These are phyloP conservation scores for Telopea speciosissima DNA, from an alignment of 177 flowering plant species.

Conservation along the genomic window DNA sequence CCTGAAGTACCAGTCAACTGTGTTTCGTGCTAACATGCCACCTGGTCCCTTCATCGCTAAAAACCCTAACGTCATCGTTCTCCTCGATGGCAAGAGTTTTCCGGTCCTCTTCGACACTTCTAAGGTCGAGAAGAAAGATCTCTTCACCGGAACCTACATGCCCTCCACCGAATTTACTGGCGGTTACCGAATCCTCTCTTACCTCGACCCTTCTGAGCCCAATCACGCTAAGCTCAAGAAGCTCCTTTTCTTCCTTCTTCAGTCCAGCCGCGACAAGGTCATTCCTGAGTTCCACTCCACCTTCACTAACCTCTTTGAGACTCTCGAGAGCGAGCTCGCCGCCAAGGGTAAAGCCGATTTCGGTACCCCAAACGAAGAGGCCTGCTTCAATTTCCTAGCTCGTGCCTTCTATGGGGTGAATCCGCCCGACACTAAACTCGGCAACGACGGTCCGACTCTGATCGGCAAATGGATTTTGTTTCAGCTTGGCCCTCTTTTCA, in stretches of 20 bases:
- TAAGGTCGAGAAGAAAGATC: constrained; percentile 50
- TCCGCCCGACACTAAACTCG: constrained; percentile 49
- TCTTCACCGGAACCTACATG: constrained; percentile 59
- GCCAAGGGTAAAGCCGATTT: constrained; percentile 48
- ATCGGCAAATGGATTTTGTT: constrained; percentile 51
- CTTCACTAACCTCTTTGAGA: constrained; percentile 30
- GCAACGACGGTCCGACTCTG: constrained; percentile 43
- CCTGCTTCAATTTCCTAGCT: constrained; percentile 51
- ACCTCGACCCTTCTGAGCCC: constrained; percentile 46
- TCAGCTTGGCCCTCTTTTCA: constrained; percentile 49
- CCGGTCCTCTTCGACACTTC: constrained; percentile 54
- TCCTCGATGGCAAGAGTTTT: constrained; percentile 57
- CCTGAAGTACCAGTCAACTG: constrained; percentile 47
- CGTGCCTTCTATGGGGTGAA: constrained; percentile 35
- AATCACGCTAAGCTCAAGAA: constrained; percentile 36
- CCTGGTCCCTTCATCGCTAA: constrained; percentile 48
- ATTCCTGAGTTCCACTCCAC: constrained; percentile 34
- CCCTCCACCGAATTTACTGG: constrained; percentile 56
- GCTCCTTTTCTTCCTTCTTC: constrained; percentile 30
- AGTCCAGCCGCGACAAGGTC: constrained; percentile 20
- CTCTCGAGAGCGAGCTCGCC: constrained; percentile 44
- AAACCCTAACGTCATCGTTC: constrained; percentile 43
- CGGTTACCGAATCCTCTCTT: constrained; percentile 39
- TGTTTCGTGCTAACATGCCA: constrained; percentile 38
- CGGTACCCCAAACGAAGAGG: constrained; percentile 37